Evolutionary conservation across 2,329 filamentous ascomycete genomes (phyloP), one percentile per base, ranked within the genome.

Genomic region (Ophiostoma ulmi): DNA sequence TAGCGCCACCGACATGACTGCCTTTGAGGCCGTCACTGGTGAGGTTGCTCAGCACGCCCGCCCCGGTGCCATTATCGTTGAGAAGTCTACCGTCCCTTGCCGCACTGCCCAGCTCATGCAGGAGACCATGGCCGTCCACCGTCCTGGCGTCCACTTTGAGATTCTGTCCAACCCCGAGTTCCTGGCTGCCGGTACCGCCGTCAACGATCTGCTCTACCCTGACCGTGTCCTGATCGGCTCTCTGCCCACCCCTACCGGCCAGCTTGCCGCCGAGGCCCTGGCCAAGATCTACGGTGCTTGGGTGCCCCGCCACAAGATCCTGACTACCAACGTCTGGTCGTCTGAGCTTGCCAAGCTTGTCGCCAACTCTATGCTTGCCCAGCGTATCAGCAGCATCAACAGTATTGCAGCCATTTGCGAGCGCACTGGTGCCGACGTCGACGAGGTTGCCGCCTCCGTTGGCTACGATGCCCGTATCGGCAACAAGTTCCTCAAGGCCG

Each of bases 91-190:
- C 0, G 91, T 94, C 36, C 91, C 91, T 2, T 92, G 90, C 77
- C 83, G 89, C 72, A 93, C 91, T 5, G 90, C 90, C 1, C 85
- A 91, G 74, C 85, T 88, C 41, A 87, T 93, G 55, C 84, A 86
- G 75, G 85, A 89, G 74, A 91, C 88, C 74, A 82, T 88, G 74
- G 80, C 83, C 68, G 83, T 84, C 74, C 85, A 87, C 75, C 86
- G 87, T 14, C 89, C 89, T 0, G 85, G 85, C 22, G 83, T 88
- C 14, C 84, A 85, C 73, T 93, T 93, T 76, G 90, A 93, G 77
- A 87, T 94, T 70, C 84, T 94, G 36, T 93, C 90, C 65, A 94
- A 94, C 79, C 91, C 91, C 6, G 91, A 94, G 78, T 94, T 94
- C 77, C 82, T 94, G 63, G 89, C 91, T 36, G 91, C 91, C 74